Base-by-base conservation (phyloP, 2,329 filamentous ascomycete species). In the Cytospora schulzeri region DNA sequence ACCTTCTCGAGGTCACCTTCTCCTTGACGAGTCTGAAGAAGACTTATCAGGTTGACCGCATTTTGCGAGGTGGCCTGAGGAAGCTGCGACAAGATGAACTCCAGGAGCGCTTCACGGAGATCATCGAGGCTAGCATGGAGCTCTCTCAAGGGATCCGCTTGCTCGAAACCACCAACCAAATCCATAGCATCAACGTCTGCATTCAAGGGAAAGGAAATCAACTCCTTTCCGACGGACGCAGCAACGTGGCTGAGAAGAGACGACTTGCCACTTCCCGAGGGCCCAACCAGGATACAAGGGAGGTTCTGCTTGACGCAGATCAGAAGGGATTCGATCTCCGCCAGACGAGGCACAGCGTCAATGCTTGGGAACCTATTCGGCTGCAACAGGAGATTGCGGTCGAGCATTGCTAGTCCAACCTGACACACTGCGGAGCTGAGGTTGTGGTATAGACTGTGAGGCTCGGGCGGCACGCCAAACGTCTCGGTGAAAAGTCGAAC, bases 161-260 rank as follows among this genome's bases (percentile, higher is more conserved):
- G 95, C 75, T 99, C 95, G 73, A 97, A 99, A 0, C 95, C 95
- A 72, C 95, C 95, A 63, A 99, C 92, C 63, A 99, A 86, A 76
- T 99, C 95, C 88, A 97, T 97, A 0, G 94, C 93, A 75, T 99
- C 95, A 53, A 97, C 91, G 71, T 99, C 96, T 8, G 93, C 90
- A 73, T 97, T 99, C 78, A 99, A 87, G 0, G 93, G 88, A 71
- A 98, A 91, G 19, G 92, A 90, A 35, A 93, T 85, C 4, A 98
- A 80, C 1, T 87, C 82, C 62, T 90, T 90, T 28, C 95, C 95
- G 51, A 87, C 86, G 28, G 90, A 78, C 15, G 90, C 88, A n/a
- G 95, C 93, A 31, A 97, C 82, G 68, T 94, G 89, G 66, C 89
- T 85, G 17, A 99, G 79, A 6, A 97, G 81, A 6, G 86, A 85